A percentile compares a stretch with the other conserved stretches of the same genome.
Conservation (phyloP, 306 rosid species). For the Leucaena leucocephala region DNA sequence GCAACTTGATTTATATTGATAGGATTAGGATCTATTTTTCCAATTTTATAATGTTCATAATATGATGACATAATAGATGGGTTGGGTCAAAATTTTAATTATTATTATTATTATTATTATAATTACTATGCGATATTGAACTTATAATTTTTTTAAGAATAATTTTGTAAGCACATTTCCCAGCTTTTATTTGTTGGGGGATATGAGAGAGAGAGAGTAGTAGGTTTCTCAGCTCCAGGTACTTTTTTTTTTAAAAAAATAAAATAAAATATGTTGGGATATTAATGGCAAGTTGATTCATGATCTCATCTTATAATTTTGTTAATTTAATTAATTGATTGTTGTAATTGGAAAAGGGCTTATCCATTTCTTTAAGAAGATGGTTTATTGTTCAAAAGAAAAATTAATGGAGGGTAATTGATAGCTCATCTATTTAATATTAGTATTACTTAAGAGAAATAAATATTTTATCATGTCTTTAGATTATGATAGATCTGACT, state of each 20-base stretch:
- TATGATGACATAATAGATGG: not conserved
- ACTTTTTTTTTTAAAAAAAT: not conserved
- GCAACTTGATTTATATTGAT: not conserved
- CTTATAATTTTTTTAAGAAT: not conserved
- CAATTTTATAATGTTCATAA: not conserved
- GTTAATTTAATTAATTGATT: not conserved
- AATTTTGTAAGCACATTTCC: not conserved
- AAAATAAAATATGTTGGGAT: not conserved
- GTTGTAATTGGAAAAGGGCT: not conserved
- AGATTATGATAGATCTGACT: too few species aligned
- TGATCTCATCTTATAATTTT: not conserved
- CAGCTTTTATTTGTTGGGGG: not conserved
- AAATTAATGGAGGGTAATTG: too few species aligned
- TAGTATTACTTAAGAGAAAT: too few species aligned
- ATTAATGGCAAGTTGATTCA: not conserved
- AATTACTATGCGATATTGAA: not conserved
- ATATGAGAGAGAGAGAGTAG: not conserved
- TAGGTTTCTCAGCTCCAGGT: not conserved
- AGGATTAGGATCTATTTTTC: not conserved
- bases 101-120: not conserved
- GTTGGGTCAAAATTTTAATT: not conserved
- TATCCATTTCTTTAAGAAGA: not conserved
- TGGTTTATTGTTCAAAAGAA: not conserved
- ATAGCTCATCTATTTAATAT: too few species aligned
- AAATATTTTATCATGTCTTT: too few species aligned